phyloP scores from a whole-genome alignment of 169 alveolate genomes.

The Babesia caballi region DNA sequence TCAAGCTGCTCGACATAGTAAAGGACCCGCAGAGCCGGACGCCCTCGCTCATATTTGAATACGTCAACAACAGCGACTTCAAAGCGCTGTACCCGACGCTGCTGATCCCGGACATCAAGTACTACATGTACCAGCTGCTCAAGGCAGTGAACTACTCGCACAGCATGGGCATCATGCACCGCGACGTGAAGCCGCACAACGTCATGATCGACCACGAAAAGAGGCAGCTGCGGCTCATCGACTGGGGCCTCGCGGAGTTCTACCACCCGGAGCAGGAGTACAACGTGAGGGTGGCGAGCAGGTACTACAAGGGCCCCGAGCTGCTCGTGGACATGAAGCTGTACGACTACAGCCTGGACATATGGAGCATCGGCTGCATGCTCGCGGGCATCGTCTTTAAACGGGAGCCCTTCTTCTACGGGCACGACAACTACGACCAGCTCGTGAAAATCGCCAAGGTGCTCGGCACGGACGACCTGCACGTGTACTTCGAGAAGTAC shows the following conservation, averaged over 20 bases:
- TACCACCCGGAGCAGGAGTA: constrained; percentile 98
- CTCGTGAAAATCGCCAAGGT: constrained; percentile 95
- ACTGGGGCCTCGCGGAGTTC: constrained; percentile 99
- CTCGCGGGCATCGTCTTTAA: constrained; percentile 91
- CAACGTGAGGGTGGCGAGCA: constrained; percentile 96
- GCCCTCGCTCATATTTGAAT: constrained; percentile 90
- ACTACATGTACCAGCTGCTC: constrained; percentile 89
- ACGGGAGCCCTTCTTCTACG: constrained; percentile 83
- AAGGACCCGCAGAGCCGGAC: constrained; percentile 94
- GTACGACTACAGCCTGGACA: constrained; percentile 97
- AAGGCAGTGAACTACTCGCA: constrained; percentile 97
- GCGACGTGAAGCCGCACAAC: constrained; percentile 96
- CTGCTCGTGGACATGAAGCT: constrained; percentile 90
- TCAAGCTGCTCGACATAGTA: constrained; percentile 91
- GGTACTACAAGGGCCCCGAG: constrained; percentile 99
- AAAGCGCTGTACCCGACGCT: constrained; percentile 91
- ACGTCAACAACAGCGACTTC: constrained; percentile 87
- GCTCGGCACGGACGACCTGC: constrained; percentile 92
- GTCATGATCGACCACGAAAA: constrained; percentile 92
- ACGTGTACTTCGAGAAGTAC: constrained; percentile 86
- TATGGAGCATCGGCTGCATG: constrained; percentile 99
- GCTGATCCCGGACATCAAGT: constrained; percentile 91
- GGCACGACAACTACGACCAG: constrained; percentile 95
- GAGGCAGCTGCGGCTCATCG: constrained; percentile 91
- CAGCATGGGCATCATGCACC: constrained; percentile 97